A percentile compares a stretch with the other conserved stretches of the same genome.
Conservation (phyloP, 306 rosid species). For the Pterocarpus santalinus region DNA sequence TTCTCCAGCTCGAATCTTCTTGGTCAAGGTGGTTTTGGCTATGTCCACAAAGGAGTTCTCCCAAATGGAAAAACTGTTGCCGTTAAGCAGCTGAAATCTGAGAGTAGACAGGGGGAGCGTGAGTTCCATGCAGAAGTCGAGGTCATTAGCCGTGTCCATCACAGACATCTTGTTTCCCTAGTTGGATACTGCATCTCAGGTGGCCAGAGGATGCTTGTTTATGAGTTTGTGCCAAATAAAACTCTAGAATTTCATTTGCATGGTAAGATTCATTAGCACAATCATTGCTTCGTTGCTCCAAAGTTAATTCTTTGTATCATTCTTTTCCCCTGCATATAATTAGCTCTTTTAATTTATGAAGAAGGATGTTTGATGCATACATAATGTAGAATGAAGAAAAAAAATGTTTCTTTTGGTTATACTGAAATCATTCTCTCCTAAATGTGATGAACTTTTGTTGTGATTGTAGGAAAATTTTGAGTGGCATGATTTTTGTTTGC, state of each 20-base stretch:
- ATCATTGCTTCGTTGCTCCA: neutral
- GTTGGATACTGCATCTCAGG: constrained; percentile 70
- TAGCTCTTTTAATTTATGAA: neutral
- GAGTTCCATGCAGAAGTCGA: constrained; percentile 77
- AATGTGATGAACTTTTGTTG: constrained; percentile 7
- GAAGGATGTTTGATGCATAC: constrained; percentile 1
- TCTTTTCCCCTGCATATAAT: neutral
- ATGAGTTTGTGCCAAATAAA: constrained; percentile 63
- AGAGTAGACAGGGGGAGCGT: constrained; percentile 74
- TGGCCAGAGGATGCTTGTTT: constrained; percentile 64
- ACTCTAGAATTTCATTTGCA: constrained; percentile 73
- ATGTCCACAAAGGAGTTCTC: constrained; percentile 74
- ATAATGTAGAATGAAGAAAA: constrained; percentile 5
- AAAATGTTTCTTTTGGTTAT: neutral
- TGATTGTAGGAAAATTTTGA: neutral
- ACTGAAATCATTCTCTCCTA: constrained; percentile 4
- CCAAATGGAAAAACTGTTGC: constrained; percentile 72
- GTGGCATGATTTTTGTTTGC: neutral
- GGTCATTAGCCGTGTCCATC: constrained; percentile 75
- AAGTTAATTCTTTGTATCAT: neutral
- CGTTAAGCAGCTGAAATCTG: constrained; percentile 68
- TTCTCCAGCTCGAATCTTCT: constrained; percentile 66
- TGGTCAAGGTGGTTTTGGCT: constrained; percentile 81
- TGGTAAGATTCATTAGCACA: constrained; percentile 47
- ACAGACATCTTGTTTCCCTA: constrained; percentile 72